These are phyloP conservation scores for Medicago ruthenica DNA, from an alignment of 306 rosid species.

Conservation along the genomic window DNA sequence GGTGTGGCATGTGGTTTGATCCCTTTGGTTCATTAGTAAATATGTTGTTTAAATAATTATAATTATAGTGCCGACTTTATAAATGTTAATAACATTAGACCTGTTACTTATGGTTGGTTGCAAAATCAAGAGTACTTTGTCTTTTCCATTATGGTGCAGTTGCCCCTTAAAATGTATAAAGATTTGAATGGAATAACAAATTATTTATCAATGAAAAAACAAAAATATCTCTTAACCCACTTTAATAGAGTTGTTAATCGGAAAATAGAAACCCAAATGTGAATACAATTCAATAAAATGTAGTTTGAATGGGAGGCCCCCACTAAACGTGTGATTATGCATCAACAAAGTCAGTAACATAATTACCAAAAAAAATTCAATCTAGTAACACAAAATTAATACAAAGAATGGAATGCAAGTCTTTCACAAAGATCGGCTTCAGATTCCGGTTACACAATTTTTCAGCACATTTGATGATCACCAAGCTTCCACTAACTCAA, in stretches of 20 bases:
- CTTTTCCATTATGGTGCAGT: background rate
- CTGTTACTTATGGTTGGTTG: too few species aligned
- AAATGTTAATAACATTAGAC: background rate
- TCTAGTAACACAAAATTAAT: background rate
- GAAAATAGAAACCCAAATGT: background rate
- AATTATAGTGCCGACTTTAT: background rate
- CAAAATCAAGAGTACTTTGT: background rate
- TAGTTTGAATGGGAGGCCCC: too few species aligned
- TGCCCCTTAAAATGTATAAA: background rate
- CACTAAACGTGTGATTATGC: too few species aligned
- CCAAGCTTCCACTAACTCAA: constrained; percentile 24
- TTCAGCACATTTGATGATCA: constrained; percentile 13
- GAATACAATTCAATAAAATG: too few species aligned
- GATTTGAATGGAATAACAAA: background rate
- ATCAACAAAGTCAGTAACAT: background rate
- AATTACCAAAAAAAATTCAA: background rate
- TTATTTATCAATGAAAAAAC: background rate
- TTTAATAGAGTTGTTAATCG: background rate
- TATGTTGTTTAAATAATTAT: background rate
- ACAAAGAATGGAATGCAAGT: background rate
- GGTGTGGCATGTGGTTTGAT: background rate
- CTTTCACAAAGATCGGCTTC: constrained; percentile 15
- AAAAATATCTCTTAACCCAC: background rate
- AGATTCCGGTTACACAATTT: constrained; percentile 10
- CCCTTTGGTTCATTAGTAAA: background rate